phyloP scores from a whole-genome alignment of 2,329 filamentous ascomycete species.

The Bipolaris zeicola region DNA sequence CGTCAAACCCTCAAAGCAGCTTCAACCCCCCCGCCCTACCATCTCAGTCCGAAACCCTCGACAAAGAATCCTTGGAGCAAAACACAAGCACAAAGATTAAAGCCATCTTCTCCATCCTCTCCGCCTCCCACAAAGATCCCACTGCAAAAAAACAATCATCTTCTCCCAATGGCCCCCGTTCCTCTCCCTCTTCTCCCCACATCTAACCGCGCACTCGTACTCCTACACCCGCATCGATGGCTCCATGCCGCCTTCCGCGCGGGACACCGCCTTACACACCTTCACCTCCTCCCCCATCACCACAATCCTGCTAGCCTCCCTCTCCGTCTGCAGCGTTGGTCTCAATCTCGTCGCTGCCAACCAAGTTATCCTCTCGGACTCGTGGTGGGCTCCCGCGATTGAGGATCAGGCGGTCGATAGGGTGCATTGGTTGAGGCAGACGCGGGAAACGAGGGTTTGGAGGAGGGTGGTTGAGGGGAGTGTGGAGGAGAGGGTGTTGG shows the following conservation, averaged over 20 bases:
- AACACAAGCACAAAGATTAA: conserved; percentile 80
- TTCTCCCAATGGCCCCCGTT: conserved; percentile 82
- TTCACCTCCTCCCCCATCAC: conserved; percentile 71
- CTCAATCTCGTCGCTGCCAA: conserved; percentile 86
- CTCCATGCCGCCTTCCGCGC: conserved; percentile 70
- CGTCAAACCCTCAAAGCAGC: conserved; percentile 68
- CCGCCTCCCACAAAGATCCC: conserved; percentile 67
- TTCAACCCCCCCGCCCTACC: conserved; percentile 49
- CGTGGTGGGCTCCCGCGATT: conserved; percentile 90
- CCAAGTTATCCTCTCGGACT: conserved; percentile 81
- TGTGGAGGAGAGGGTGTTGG: conserved; percentile 80
- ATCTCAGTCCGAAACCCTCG: conserved; percentile 36
- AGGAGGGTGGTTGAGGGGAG: conserved; percentile 79
- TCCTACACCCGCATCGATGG: conserved; percentile 78
- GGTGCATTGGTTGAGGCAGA: conserved; percentile 85
- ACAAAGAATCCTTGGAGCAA: conserved; percentile 62
- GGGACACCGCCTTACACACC: conserved; percentile 72
- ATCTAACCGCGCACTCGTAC: conserved; percentile 66
- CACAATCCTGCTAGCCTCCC: conserved; percentile 78
- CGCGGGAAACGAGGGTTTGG: conserved; percentile 76
- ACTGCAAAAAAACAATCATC: conserved; percentile 70
- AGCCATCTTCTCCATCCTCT: conserved; percentile 74
- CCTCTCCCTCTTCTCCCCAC: conserved; percentile 71
- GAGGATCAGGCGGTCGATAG: conserved; percentile 91
- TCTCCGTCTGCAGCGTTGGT: conserved; percentile 83